phyloP scores from a whole-genome alignment of 2,329 filamentous ascomycete species.

The Botrytis tulipae region DNA sequence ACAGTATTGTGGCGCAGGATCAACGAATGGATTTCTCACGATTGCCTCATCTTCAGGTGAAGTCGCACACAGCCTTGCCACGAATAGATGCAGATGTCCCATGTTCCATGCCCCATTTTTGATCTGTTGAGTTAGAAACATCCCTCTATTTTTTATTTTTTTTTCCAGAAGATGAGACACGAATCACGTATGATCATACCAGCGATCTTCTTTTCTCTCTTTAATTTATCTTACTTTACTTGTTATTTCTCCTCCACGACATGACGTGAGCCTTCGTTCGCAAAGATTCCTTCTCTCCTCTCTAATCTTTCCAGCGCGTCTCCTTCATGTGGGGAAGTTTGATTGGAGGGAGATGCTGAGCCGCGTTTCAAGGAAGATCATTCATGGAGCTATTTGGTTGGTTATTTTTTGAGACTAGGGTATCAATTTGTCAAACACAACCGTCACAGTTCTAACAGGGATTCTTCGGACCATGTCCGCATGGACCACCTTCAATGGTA shows the following conservation, averaged over 20 bases:
- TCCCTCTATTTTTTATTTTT: background rate
- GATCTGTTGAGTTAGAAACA: background rate
- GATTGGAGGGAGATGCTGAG: slow-evolving; percentile 27
- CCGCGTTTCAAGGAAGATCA: slow-evolving; percentile 27
- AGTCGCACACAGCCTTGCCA: slow-evolving; percentile 17
- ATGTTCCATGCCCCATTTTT: slow-evolving; percentile 3
- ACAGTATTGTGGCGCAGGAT: slow-evolving; percentile 19
- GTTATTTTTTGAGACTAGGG: slow-evolving; percentile 7
- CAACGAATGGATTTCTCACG: slow-evolving; percentile 15
- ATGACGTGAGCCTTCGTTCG: background rate
- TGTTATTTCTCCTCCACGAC: background rate
- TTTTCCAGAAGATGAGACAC: background rate
- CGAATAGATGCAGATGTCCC: slow-evolving; percentile 12
- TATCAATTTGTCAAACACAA: slow-evolving; percentile 17
- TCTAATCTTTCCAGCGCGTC: background rate
- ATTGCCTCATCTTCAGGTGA: slow-evolving; percentile 12
- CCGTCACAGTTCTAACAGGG: slow-evolving; percentile 18
- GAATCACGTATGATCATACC: background rate
- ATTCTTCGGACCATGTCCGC: slow-evolving; percentile 2
- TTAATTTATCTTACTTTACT: background rate
- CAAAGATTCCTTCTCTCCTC: background rate
- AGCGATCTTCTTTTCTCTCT: background rate
- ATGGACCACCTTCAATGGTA: slow-evolving; percentile 7
- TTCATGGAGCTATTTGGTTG: slow-evolving; percentile 19
- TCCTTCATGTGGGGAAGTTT: slow-evolving; percentile 19